Evolutionary conservation across 371 early-diverging fungal genomes (phyloP), one percentile per base, ranked within the genome.

Genomic region (Sporodiniella umbellata): DNA sequence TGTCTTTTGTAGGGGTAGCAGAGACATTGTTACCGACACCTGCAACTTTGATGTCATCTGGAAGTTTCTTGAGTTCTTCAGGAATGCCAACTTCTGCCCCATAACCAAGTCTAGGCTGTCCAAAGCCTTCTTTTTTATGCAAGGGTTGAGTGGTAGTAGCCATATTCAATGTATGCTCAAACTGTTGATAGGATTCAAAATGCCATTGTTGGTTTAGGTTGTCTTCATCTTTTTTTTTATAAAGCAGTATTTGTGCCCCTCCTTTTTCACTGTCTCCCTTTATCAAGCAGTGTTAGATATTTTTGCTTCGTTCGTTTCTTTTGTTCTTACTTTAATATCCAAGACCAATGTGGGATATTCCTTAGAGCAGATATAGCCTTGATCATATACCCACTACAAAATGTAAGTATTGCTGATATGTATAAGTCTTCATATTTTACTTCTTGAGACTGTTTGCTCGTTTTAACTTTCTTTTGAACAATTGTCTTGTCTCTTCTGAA

Each of bases 171-270:
- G 76, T 60, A 21, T 51, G 44, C 44, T 72, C 66, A 48, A 75
- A 66, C 10, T 56, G 55, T 8, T 68, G 63, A 48, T 73, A 71
- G 2, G 70, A 65, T 45, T 77, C 78, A 23, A 71, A 51, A 35
- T 63, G 64, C 78, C 78, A 77, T 4, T 53, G 56, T 30, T 77
- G 78, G 48, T 73, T 73, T 57, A 71, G 38, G 33, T 73, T 73
- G 24, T 77, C 72, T 0, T 60, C 35, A 0, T 66, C 70, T 53
- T 77, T 77, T 35, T 74, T 67, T 23, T 71, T 73, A 33, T 65
- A 69, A 23, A 77, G 37, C 25, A 77, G 46, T 1, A 77, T 62
- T 31, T 64, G 69, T 8, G 78, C 71, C 18, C 78, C 78, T 26
- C 69, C 74, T 25, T 73, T 71, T 22, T 54, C 49, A 45, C 62